Evolutionary conservation across 192 early-diverging fungal species (phyloP), one percentile per base, ranked within the genome.

Genomic region (Helicostylum pulchrum): DNA sequence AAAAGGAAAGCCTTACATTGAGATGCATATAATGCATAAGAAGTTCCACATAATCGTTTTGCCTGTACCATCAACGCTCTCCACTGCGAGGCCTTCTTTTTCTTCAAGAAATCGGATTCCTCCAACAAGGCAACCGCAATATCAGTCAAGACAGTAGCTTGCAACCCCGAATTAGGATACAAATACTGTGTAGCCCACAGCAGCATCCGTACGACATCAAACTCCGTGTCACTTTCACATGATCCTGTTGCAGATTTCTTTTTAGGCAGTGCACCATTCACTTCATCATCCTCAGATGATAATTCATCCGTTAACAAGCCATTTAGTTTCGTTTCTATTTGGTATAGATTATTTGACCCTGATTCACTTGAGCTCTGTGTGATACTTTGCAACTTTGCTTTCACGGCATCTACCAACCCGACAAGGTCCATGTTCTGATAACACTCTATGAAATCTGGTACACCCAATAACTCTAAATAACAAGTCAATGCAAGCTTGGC

Each of bases 401-500:
- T 44, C 39, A 5, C 42, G n/a, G n/a, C n/a, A 44, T 10, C 19
- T 42, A 12, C 43, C 57, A 12, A 44, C 17, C 26, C 2, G 26
- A 26, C 26, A 26, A 26, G 26, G 26, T 26, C 26, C 14, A 6
- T 30, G 8, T 0, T 20, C 6, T 26, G 9, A 30, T 20, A 6
- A 52, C 7, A 7, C 0, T 26, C 8, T 10, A 19, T 52, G 3
- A 11, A 19, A 21, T 62, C 34, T 4, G 61, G 48, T 2, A 77
- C 68, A 34, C 73, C 80, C 7, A 80, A 76, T 66, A 88, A 69
- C 26, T 75, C 67, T 46, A 79, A 56, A 70, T 91, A 91, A 1
- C 83, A 76, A 46, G 70, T 64, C 10, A 91, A 61, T 20, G 87
- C 87, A 65, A 86, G 66, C 15, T 81, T 75, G 0, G 88, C 90